These are phyloP conservation scores for Pilobolus umbonatus DNA, from an alignment of 192 early-diverging fungal species.

Conservation along the genomic window DNA sequence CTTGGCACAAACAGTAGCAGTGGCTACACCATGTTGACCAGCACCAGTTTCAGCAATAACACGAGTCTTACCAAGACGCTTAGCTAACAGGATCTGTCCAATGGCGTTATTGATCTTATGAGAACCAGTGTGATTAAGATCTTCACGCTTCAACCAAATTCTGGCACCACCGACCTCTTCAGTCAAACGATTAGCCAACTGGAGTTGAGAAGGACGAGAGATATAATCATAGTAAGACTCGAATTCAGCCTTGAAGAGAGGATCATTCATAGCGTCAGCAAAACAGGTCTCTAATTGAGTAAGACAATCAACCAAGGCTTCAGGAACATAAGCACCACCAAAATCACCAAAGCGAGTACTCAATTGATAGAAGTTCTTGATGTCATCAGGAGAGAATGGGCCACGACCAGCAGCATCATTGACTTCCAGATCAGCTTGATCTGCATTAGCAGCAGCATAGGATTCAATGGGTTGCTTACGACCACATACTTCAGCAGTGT, in stretches of 20 bases:
- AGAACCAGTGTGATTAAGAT: constrained; percentile 97
- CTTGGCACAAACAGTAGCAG: constrained; percentile 97
- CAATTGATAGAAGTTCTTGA: constrained; percentile 47
- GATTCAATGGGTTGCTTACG: constrained; percentile 32
- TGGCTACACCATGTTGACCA: constrained; percentile 97
- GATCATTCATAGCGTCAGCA: constrained; percentile 74
- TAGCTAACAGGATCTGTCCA: constrained; percentile 91
- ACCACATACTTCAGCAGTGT: constrained; percentile 44
- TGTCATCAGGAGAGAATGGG: constrained; percentile 9
- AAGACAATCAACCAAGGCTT: constrained; percentile 94
- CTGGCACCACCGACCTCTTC: constrained; percentile 70
- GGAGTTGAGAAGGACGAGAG: constrained; percentile 84
- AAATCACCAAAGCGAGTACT: constrained; percentile 87
- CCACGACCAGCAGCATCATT: constrained; percentile 12
- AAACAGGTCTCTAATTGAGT: constrained; percentile 85
- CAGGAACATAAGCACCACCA: constrained; percentile 97
- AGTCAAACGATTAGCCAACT: constrained; percentile 85
- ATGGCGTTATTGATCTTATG: constrained; percentile 99
- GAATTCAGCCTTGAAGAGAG: constrained; percentile 92
- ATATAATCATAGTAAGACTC: constrained; percentile 88
- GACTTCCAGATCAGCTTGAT: constrained; percentile 17
- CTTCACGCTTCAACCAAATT: constrained; percentile 98
- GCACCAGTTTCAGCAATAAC: constrained; percentile 99
- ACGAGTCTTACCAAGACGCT: constrained; percentile 90
- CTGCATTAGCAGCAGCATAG: constrained; percentile 38